Evolutionary conservation across 202 grass and related monocot genomes (phyloP).

Genomic region (Brachypodium distachyon): DNA sequence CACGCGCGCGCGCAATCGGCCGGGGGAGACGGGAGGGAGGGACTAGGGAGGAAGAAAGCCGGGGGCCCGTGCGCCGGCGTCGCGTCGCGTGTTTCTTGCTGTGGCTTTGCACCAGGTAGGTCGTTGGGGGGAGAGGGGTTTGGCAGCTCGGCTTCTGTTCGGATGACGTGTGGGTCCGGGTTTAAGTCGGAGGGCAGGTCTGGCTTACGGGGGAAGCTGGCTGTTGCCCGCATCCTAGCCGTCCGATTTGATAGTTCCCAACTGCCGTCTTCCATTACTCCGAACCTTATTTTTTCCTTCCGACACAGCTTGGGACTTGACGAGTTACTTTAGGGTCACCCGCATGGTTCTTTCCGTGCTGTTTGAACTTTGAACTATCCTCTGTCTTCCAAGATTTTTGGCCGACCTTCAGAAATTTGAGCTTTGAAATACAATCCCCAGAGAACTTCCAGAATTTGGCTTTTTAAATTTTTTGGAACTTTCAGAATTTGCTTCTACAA

Average conservation of each 20-base stretch:
- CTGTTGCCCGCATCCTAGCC: not conserved
- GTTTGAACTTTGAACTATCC: no score
- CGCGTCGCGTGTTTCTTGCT: not conserved
- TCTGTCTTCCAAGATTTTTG: no score
- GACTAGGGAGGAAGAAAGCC: not conserved
- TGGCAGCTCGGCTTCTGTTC: not conserved
- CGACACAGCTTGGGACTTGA: no score
- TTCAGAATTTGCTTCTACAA: no score
- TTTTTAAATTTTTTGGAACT: no score
- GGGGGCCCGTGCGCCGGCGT: not conserved
- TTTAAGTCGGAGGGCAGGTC: not conserved
- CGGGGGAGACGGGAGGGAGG: not conserved
- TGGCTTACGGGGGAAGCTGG: not conserved
- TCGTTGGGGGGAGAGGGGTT: constrained; percentile 5
- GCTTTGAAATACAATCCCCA: no score
- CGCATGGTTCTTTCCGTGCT: no score
- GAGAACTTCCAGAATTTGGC: no score
- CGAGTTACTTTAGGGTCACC: no score
- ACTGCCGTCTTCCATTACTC: not conserved
- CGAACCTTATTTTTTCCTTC: no score
- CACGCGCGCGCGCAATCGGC: not conserved
- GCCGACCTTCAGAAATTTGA: no score
- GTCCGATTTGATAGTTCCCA: not conserved
- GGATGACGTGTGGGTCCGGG: constrained; percentile 15
- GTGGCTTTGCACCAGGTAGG: not conserved